These are phyloP conservation scores for Saccharomycopsis babjevae DNA, from an alignment of 805 yeast species.

Conservation along the genomic window DNA sequence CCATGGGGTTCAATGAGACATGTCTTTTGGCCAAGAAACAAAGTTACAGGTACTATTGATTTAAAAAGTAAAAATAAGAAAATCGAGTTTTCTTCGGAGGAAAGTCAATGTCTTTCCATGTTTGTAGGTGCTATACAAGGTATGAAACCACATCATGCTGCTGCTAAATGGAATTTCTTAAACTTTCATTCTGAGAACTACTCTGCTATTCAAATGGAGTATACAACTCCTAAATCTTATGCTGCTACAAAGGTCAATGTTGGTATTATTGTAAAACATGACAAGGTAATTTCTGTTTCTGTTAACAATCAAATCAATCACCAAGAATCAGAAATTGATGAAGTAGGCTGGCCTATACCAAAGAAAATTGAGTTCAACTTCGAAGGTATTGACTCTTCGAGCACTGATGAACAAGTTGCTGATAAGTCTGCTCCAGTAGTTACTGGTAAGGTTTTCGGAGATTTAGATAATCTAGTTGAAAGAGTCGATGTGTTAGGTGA, in stretches of 20 bases:
- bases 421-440: conserved; percentile 29
- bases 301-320: conserved; percentile 58
- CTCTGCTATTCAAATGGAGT: conserved; percentile 86
- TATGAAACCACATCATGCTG: conserved; percentile 99
- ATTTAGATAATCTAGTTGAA: conserved; percentile 56
- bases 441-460: conserved; percentile 47
- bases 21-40: conserved; percentile 89
- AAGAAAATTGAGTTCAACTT: conserved; percentile 49
- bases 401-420: conserved; percentile 34
- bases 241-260: conserved; percentile 71
- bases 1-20: conserved; percentile 99
- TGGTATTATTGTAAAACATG: conserved; percentile 61
- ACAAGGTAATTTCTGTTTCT: conserved; percentile 55
- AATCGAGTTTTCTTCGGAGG: conserved; percentile 27
- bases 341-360: conserved; percentile 91
- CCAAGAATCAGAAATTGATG: conserved; percentile 46
- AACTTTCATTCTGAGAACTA: conserved; percentile 72
- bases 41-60: conserved; percentile 51
- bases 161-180: conserved; percentile 90
- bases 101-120: conserved; percentile 39
- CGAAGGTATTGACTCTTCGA: conserved; percentile 37
- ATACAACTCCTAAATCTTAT: conserved; percentile 86
- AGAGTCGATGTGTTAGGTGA: conserved; percentile 97
- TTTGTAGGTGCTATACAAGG: conserved; percentile 96
- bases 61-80: conserved; percentile 20